Percentiles rank a stretch among this genome's conserved stretches.
phyloP scores from a whole-genome alignment of 2,329 filamentous ascomycete species.

The Penicillium sp. region DNA sequence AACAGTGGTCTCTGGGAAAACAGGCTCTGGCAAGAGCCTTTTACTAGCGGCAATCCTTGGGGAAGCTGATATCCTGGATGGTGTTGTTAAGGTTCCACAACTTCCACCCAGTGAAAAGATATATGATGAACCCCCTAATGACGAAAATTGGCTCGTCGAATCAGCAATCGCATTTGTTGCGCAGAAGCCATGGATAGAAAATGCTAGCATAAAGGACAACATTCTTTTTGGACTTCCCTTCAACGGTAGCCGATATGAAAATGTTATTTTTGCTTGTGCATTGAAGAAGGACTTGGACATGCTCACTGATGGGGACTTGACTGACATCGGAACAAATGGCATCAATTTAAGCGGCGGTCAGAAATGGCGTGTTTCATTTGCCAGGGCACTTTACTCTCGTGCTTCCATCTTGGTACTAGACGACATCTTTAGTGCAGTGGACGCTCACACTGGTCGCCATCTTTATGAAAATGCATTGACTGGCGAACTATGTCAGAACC shows the following conservation, averaged over 20 bases:
- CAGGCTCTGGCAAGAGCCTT: slow-evolving; percentile 75
- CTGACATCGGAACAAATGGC: slow-evolving; percentile 78
- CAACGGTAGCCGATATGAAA: slow-evolving; percentile 64
- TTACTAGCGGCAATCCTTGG: slow-evolving; percentile 70
- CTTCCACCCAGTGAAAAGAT: slow-evolving; percentile 52
- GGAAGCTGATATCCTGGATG: slow-evolving; percentile 66
- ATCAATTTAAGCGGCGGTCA: slow-evolving; percentile 82
- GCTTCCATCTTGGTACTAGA: slow-evolving; percentile 74
- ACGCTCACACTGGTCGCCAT: slow-evolving; percentile 75
- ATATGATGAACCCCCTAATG: slow-evolving; percentile 59
- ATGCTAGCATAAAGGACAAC: slow-evolving; percentile 72
- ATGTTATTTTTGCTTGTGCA: slow-evolving; percentile 69
- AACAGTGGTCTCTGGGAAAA: slow-evolving; percentile 72
- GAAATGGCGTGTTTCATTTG: slow-evolving; percentile 76
- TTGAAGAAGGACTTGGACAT: slow-evolving; percentile 72
- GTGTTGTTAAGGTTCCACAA: slow-evolving; percentile 52
- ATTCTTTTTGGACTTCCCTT: slow-evolving; percentile 72
- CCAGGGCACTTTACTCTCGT: slow-evolving; percentile 73
- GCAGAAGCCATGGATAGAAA: slow-evolving; percentile 82
- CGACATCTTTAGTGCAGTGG: slow-evolving; percentile 77
- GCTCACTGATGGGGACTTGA: slow-evolving; percentile 71
- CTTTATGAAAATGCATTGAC: slow-evolving; percentile 73
- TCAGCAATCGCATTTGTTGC: slow-evolving; percentile 69
- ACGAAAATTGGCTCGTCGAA: slow-evolving; percentile 63
- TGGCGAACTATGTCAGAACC: slow-evolving; percentile 63